These are phyloP conservation scores for Hypoxylon sp. DNA, from an alignment of 2,329 filamentous ascomycete genomes.

Conservation along the genomic window DNA sequence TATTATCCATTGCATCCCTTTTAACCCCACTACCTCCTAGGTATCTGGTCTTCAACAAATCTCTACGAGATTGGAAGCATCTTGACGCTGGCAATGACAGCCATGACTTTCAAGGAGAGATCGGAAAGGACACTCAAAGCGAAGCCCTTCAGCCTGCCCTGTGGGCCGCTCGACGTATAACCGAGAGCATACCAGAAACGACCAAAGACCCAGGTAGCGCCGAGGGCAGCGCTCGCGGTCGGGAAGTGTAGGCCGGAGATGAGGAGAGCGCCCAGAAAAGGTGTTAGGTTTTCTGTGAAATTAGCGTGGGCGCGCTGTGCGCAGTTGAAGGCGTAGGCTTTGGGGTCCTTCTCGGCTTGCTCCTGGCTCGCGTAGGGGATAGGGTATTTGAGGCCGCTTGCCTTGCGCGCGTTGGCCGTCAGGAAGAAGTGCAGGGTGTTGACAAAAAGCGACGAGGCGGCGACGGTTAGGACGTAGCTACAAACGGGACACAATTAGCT, in stretches of 20 bases:
- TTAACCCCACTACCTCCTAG: not conserved
- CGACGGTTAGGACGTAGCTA: constrained; percentile 74
- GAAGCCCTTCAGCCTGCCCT: constrained; percentile 62
- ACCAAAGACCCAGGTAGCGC: constrained; percentile 66
- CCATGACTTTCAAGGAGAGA: constrained; percentile 59
- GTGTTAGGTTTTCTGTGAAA: constrained; percentile 73
- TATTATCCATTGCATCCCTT: not conserved
- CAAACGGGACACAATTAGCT: constrained; percentile 27
- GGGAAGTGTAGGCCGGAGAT: constrained; percentile 72
- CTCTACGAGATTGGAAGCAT: constrained; percentile 51
- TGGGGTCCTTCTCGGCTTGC: constrained; percentile 67
- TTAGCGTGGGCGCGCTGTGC: constrained; percentile 66
- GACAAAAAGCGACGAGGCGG: constrained; percentile 71
- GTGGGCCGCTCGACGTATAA: constrained; percentile 65
- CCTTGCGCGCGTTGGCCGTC: constrained; percentile 66
- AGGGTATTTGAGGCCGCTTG: constrained; percentile 70
- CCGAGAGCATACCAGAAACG: constrained; percentile 70
- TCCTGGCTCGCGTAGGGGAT: constrained; percentile 69
- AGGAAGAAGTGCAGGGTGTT: constrained; percentile 67
- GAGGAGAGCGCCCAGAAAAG: constrained; percentile 67
- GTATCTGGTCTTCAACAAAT: not conserved
- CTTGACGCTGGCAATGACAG: constrained; percentile 61
- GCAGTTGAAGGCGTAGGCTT: constrained; percentile 74
- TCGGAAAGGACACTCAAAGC: constrained; percentile 56
- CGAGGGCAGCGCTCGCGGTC: constrained; percentile 63